Base-by-base conservation (phyloP, 129 eudicot genomes). In the Flaveria bidentis region DNA sequence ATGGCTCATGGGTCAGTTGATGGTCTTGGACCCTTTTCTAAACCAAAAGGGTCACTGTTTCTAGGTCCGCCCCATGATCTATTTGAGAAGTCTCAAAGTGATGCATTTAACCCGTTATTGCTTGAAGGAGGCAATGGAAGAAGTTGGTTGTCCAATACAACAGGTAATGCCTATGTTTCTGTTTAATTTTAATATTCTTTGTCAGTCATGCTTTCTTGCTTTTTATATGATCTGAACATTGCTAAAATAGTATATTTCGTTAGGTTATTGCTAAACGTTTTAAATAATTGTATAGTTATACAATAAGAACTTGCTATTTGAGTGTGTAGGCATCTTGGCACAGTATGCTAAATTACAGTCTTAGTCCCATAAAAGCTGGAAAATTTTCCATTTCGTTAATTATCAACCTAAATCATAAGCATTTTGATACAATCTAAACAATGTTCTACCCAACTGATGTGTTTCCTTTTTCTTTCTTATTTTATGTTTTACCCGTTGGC, bases 61-160 rank as follows among this genome's bases (percentile, higher is more conserved):
- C 57, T 79, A 46, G 82, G 84, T 75, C 69, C 72, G 39, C 58
- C 70, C 39, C 82, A 28, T 47, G 91, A 80, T 44, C 23, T 71
- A 51, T 41, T 49, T 7, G 77, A 51, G 69, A 87, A 78, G 61
- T 70, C 80, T 76, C 36, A 42, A 50, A 65, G 64, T 49, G 85
- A 83, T 22, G 41, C 69, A 17, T 65, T 56, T 65, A 76, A 69
- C 67, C 79, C 79, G 66, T 8, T 76, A 52, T 75, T 67, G 55
- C 15, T 60, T 30, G 86, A 75, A 26, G 82, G 79, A 70, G 76
- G 85, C 71, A 85, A 78, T 75, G 89, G 82, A 77, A 85, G 81
- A 72, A 91, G 84, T 81, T 84, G 91, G 91, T 78, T 90, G 79
- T 68, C 89, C 14, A 83, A 76, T 78, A 42, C 47, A 9, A 76